Percentiles rank a stretch among this genome's conserved stretches.
These are phyloP conservation scores for Vicia sativa DNA, from an alignment of 306 rosid species.

Conservation along the genomic window DNA sequence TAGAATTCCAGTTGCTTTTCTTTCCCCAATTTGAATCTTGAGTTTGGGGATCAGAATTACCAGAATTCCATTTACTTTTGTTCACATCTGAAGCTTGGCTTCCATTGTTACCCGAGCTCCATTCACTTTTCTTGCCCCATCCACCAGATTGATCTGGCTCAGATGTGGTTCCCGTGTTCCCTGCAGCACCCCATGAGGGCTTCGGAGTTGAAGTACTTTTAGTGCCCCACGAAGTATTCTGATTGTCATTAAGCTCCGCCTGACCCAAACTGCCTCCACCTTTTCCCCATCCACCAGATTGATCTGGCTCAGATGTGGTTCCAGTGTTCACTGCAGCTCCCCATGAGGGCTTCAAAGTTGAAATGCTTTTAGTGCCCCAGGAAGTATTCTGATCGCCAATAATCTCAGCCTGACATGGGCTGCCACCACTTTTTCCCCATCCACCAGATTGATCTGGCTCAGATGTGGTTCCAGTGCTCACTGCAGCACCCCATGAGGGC, in stretches of 20 bases:
- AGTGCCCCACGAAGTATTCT: constrained; percentile 61
- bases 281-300: constrained; percentile 63
- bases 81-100: constrained; percentile 1
- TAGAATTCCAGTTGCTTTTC: constrained; percentile 56
- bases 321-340: constrained; percentile 54
- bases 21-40: constrained; percentile 45
- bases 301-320: constrained; percentile 43
- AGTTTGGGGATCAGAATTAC: constrained; percentile 6
- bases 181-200: constrained; percentile 75
- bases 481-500: constrained; percentile 73
- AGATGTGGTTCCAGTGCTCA: constrained; percentile 38
- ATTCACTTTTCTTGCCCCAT: constrained; percentile 50
- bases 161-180: constrained; percentile 38
- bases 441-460: constrained; percentile 52
- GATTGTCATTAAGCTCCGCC: constrained; percentile 37
- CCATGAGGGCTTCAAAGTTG: constrained; percentile 64
- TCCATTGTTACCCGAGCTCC: constrained; percentile 41
- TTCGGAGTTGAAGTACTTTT: constrained; percentile 51
- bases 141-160: constrained; percentile 52
- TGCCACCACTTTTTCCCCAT: constrained; percentile 52
- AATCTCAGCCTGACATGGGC: constrained; percentile 42
- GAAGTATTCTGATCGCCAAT: constrained; percentile 40
- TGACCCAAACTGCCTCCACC: constrained; percentile 45
- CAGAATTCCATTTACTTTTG: constrained; percentile 37
- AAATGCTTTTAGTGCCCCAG: constrained; percentile 63